A percentile compares a stretch with the other conserved stretches of the same genome.
Conservation (phyloP, 495 filamentous ascomycete species). For the Penicillium malachiteum region DNA sequence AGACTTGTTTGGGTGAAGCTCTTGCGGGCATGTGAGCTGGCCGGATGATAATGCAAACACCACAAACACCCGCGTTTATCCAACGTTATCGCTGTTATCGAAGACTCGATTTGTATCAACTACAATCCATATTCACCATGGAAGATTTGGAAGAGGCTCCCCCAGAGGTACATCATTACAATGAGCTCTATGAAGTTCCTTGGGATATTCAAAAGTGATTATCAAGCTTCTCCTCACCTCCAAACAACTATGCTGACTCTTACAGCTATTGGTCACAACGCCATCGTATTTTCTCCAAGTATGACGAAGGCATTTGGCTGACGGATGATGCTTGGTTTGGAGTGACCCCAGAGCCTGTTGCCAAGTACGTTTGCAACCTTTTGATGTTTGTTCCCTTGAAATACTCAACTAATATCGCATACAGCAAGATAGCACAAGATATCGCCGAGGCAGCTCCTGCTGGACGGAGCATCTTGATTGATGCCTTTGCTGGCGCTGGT, state of each 20-base stretch:
- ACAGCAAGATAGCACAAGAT: slow-evolving; percentile 77
- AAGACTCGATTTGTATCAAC: slow-evolving; percentile 14
- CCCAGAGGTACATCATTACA: slow-evolving; percentile 62
- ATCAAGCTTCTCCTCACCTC: background rate
- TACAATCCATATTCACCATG: slow-evolving; percentile 21
- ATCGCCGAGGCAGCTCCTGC: slow-evolving; percentile 53
- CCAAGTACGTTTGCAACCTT: slow-evolving; percentile 54
- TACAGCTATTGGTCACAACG: slow-evolving; percentile 85
- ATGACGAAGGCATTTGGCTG: slow-evolving; percentile 83
- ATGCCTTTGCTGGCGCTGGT: slow-evolving; percentile 87
- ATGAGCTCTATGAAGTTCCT: slow-evolving; percentile 58
- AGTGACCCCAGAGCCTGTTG: slow-evolving; percentile 88
- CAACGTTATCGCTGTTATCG: slow-evolving; percentile 25
- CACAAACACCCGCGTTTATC: slow-evolving; percentile 20
- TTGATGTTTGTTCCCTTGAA: background rate
- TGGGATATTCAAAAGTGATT: slow-evolving; percentile 74
- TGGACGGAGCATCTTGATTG: slow-evolving; percentile 63
- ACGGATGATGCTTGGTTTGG: slow-evolving; percentile 95
- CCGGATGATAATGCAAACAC: slow-evolving; percentile 33
- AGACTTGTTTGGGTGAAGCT: slow-evolving; percentile 12
- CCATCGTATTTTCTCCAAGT: slow-evolving; percentile 76
- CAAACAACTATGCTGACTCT: slow-evolving; percentile 14
- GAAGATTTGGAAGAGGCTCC: slow-evolving; percentile 36
- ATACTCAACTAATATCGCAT: background rate
- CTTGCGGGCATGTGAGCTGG: slow-evolving; percentile 19